Evolutionary conservation across 129 eudicot species (phyloP).

Genomic region (Deinandra increscens): DNA sequence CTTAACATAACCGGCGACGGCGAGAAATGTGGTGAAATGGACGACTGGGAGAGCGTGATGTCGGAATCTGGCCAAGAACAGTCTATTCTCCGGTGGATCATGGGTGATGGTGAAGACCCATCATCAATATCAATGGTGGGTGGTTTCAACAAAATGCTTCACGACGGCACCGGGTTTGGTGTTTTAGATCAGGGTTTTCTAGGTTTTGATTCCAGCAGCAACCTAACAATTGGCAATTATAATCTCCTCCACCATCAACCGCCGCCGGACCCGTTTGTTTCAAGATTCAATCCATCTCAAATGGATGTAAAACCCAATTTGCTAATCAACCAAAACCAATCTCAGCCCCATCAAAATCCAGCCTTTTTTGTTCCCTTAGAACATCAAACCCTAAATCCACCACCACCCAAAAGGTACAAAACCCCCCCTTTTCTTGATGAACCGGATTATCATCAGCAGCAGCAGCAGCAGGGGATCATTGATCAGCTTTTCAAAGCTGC

Average conservation of each 20-base stretch:
- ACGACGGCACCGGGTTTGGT: conserved; percentile 46
- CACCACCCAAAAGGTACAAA: conserved; percentile 60
- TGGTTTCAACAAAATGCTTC: conserved; percentile 65
- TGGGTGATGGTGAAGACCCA: conserved; percentile 84
- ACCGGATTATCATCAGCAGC: conserved; percentile 52
- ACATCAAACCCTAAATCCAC: conserved; percentile 44
- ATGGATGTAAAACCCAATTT: conserved; percentile 56
- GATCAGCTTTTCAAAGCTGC: conserved; percentile 90
- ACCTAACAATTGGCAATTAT: conserved; percentile 14
- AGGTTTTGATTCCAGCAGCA: conserved; percentile 32
- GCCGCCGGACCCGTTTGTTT: background rate
- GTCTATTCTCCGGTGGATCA: conserved; percentile 72
- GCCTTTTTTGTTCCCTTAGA: conserved; percentile 44
- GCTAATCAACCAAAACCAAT: conserved; percentile 37
- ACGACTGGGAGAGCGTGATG: conserved; percentile 60
- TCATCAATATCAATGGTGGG: conserved; percentile 31
- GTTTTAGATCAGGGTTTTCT: conserved; percentile 60
- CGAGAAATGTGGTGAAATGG: conserved; percentile 52
- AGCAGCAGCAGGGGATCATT: conserved; percentile 62
- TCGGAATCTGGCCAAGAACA: conserved; percentile 61
- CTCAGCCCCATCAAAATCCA: conserved; percentile 31
- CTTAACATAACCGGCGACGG: conserved; percentile 33
- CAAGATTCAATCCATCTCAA: too few relatives aligned
- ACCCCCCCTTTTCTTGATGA: conserved; percentile 41
- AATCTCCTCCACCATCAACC: conserved; percentile 12